Percentiles rank a stretch among this genome's conserved stretches.
These are phyloP conservation scores for Hortaea sp. DNA, from an alignment of 2,329 filamentous ascomycete species.

Conservation along the genomic window DNA sequence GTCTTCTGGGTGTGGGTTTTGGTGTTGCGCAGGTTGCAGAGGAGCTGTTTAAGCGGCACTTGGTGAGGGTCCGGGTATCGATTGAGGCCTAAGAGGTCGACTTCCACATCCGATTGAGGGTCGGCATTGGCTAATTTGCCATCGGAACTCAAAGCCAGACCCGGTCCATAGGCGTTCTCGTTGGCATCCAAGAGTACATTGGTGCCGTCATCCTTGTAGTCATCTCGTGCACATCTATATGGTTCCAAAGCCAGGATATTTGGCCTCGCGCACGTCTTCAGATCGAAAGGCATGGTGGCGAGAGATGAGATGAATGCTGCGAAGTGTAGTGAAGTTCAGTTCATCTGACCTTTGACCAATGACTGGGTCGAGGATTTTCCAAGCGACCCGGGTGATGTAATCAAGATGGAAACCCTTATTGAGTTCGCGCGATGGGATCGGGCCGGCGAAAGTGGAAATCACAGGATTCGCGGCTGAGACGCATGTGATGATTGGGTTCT, in stretches of 20 bases:
- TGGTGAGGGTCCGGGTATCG: conserved; percentile 97
- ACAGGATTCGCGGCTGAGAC: too few relatives aligned
- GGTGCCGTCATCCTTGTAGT: conserved; percentile 97
- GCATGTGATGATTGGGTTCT: too few relatives aligned
- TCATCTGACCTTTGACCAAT: background rate
- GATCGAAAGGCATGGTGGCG: conserved; percentile 32
- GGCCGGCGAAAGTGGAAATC: background rate
- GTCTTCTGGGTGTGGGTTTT: conserved; percentile 65
- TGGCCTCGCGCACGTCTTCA: conserved; percentile 40
- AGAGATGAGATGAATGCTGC: too few relatives aligned
- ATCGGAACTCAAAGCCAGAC: conserved; percentile 46
- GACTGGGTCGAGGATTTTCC: background rate
- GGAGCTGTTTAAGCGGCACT: conserved; percentile 67
- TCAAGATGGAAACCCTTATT: too few relatives aligned
- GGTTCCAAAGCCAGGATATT: conserved; percentile 45
- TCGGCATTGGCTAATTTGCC: conserved; percentile 39
- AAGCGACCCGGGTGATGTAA: too few relatives aligned
- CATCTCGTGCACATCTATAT: conserved; percentile 49
- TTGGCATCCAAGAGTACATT: conserved; percentile 96
- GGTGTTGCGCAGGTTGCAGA: conserved; percentile 81
- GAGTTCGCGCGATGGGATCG: background rate
- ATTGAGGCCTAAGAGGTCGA: conserved; percentile 76
- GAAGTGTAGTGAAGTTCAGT: background rate
- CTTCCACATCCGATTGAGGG: conserved; percentile 38
- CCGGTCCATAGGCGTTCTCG: conserved; percentile 90